phyloP scores from a whole-genome alignment of 352 stramenopile species.

The Phytophthora sansomeana region DNA sequence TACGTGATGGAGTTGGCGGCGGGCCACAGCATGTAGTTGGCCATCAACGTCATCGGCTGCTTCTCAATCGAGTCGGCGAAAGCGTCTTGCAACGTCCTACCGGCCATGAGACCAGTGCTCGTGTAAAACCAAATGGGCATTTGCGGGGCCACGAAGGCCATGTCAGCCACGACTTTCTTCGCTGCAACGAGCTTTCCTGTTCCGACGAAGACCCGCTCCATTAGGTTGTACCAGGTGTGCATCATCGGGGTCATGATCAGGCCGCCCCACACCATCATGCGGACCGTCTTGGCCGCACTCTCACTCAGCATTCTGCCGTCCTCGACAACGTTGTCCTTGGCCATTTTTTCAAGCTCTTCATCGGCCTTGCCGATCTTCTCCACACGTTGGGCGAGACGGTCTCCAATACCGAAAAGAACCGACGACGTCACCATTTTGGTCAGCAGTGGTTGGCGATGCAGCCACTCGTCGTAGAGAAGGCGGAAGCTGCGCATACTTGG shows the following conservation, averaged over 20 bases:
- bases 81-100: conserved; percentile 24
- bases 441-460: conserved; percentile 51
- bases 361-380: conserved; percentile 31
- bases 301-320: conserved; percentile 20
- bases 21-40: conserved; percentile 48
- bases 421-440: conserved; percentile 69
- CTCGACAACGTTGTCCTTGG: conserved; percentile 8
- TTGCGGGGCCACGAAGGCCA: conserved; percentile 41
- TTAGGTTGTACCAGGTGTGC: conserved; percentile 90
- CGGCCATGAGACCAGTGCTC: conserved; percentile 40
- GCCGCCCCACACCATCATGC: conserved; percentile 88
- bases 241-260: conserved; percentile 86
- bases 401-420: conserved; percentile 60
- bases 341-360: conserved; percentile 22
- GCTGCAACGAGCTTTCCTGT: conserved; percentile 29
- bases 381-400: conserved; percentile 48
- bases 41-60: conserved; percentile 31
- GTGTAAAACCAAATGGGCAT: conserved; percentile 46
- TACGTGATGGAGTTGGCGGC: conserved; percentile 46
- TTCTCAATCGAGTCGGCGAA: conserved; percentile 39
- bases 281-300: conserved; percentile 38
- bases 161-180: conserved; percentile 46
- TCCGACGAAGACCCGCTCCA: conserved; percentile 59
- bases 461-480: conserved; percentile 52
- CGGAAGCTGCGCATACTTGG: conserved; percentile 44